phyloP scores from a whole-genome alignment of 1,139 yeast species.

The Nakaseomyces kungkrabaensis region DNA sequence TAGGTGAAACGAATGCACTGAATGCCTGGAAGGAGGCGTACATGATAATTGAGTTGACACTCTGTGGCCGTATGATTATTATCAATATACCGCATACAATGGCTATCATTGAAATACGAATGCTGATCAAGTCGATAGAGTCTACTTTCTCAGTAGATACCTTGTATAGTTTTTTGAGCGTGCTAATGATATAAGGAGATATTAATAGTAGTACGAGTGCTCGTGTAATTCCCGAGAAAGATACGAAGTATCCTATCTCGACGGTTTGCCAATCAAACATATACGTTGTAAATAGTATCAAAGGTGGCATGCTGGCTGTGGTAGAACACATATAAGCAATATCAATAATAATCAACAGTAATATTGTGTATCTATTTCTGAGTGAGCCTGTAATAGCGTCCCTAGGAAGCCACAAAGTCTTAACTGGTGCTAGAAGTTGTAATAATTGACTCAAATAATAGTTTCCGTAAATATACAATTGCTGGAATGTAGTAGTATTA shows the following conservation, averaged over 20 bases:
- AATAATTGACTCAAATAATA: constrained; percentile 5
- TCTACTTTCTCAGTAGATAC: constrained; percentile 37
- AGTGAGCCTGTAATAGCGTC: constrained; percentile 24
- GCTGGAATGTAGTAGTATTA: background rate
- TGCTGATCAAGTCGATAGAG: constrained; percentile 40
- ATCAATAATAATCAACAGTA: constrained; percentile 40
- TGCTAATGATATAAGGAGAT: constrained; percentile 36
- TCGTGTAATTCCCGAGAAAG: constrained; percentile 41
- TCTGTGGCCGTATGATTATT: constrained; percentile 31
- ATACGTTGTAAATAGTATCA: constrained; percentile 49
- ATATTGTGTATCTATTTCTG: constrained; percentile 37
- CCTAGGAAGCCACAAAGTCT: constrained; percentile 35
- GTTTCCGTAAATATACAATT: background rate
- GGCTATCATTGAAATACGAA: constrained; percentile 30
- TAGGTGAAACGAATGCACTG: constrained; percentile 36
- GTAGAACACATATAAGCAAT: constrained; percentile 31
- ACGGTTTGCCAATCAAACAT: constrained; percentile 50
- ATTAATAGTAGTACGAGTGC: constrained; percentile 35
- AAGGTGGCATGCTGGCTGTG: constrained; percentile 35
- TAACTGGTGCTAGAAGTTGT: constrained; percentile 38
- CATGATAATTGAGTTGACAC: constrained; percentile 8
- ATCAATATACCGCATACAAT: constrained; percentile 35
- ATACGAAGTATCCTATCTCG: constrained; percentile 48
- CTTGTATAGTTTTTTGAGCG: constrained; percentile 28
- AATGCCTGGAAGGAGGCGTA: constrained; percentile 30